These are phyloP conservation scores for Allium cepa DNA, from an alignment of 106 monocot genomes.

Conservation along the genomic window DNA sequence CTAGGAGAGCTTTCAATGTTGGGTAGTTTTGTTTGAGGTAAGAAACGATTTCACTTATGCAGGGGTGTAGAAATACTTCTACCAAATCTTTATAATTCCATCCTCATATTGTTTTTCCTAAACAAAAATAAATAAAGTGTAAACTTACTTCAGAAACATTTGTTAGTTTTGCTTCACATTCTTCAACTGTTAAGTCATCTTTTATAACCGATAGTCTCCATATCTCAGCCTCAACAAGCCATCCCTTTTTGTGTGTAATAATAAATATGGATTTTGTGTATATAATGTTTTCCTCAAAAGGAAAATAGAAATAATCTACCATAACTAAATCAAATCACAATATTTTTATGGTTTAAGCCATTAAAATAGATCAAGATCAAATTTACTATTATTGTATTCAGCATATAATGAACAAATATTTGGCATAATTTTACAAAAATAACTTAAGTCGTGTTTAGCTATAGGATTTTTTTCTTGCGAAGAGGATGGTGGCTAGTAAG, in stretches of 20 bases:
- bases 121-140: neutral
- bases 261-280: constrained; percentile 60
- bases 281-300: constrained; percentile 58
- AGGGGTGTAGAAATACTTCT: no score
- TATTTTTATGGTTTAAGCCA: constrained; percentile 5
- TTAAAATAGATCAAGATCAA: no score
- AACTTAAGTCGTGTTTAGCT: no score
- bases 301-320: constrained; percentile 86
- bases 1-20: no score
- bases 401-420: constrained; percentile 6
- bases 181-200: constrained; percentile 85
- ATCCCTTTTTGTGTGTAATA: constrained; percentile 53
- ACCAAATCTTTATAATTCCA: neutral
- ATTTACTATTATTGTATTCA: no score
- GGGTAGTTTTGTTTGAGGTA: no score
- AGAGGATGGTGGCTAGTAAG: no score
- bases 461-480: no score
- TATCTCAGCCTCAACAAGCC: constrained; percentile 90
- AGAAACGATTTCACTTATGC: no score
- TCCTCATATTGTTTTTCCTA: constrained; percentile 37
- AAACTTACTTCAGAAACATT: constrained; percentile 57
- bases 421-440: no score
- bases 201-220: constrained; percentile 88
- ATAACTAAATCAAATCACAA: constrained; percentile 93
- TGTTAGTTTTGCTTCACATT: constrained; percentile 85